These are phyloP conservation scores for Esteya vermicola DNA, from an alignment of 2,329 filamentous ascomycete species.

Conservation along the genomic window DNA sequence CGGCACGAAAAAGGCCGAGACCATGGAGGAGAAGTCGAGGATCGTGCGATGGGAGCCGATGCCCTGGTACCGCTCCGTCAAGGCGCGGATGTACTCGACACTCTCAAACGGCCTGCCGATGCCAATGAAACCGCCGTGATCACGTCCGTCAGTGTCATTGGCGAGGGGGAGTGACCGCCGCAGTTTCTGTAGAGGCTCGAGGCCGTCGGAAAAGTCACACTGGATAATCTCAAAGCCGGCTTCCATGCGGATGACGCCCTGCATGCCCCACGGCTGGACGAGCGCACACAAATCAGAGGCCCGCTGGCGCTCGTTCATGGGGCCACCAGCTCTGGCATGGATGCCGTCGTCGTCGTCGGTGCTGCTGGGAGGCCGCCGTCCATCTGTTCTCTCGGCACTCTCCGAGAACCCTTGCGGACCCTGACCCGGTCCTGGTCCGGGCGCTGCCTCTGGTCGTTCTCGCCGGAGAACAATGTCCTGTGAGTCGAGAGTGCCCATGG, in stretches of 20 bases:
- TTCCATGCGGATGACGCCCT: conserved; percentile 5
- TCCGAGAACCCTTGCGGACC: not conserved
- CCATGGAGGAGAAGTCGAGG: conserved; percentile 3
- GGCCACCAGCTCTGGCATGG: not conserved
- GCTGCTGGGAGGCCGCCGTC: not conserved
- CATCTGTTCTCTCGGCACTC: not conserved
- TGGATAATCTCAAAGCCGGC: conserved; percentile 6
- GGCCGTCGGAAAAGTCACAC: conserved; percentile 5
- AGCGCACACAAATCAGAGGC: conserved; percentile 2
- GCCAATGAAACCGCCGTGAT: not conserved
- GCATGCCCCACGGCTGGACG: conserved; percentile 1
- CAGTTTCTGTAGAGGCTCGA: conserved; percentile 1
- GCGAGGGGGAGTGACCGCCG: not conserved
- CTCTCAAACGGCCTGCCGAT: not conserved
- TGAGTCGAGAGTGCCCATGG: conserved; percentile 51
- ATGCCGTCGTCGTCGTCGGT: not conserved
- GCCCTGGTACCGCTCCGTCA: conserved; percentile 1
- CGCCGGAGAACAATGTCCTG: conserved; percentile 39
- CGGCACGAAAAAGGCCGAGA: conserved; percentile 3
- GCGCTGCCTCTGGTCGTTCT: no score
- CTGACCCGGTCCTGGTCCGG: not conserved
- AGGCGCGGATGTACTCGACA: not conserved
- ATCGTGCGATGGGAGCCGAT: conserved; percentile 1
- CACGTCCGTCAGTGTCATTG: not conserved
- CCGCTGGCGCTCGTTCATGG: not conserved